phyloP scores from a whole-genome alignment of 768 basidiomycete genomes.

The Mycena maculata region DNA sequence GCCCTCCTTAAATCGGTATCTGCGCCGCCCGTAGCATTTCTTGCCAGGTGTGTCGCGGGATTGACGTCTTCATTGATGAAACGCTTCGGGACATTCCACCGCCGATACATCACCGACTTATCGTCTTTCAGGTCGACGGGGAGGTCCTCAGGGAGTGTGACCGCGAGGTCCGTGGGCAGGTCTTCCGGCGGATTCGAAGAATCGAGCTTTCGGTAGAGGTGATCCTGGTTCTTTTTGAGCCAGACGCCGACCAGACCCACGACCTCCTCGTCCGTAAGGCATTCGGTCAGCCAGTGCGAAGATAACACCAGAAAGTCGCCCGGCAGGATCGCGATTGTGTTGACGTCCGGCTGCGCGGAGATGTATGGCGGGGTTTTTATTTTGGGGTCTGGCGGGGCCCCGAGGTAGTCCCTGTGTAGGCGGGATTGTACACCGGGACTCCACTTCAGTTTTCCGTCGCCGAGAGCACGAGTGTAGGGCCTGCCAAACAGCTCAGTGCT shows the following conservation, averaged over 20 bases:
- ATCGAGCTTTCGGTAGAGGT: neutral
- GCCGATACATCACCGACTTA: constrained; percentile 40
- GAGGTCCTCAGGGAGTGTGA: constrained; percentile 19
- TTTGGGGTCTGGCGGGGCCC: constrained; percentile 42
- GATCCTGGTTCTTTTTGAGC: constrained; percentile 45
- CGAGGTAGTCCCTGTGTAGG: constrained; percentile 50
- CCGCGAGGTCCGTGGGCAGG: constrained; percentile 26
- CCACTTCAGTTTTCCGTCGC: constrained; percentile 59
- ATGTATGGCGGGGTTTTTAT: constrained; percentile 60
- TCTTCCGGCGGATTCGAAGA: constrained; percentile 18
- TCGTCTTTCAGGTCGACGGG: constrained; percentile 34
- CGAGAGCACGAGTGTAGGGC: constrained; percentile 55
- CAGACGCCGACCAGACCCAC: constrained; percentile 65
- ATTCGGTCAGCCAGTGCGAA: constrained; percentile 65
- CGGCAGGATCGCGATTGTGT: constrained; percentile 52
- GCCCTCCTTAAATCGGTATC: constrained; percentile 44
- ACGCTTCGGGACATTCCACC: constrained; percentile 44
- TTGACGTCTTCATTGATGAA: constrained; percentile 47
- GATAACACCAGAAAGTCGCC: constrained; percentile 68
- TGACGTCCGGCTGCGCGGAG: constrained; percentile 64
- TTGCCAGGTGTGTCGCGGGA: constrained; percentile 50
- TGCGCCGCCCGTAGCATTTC: constrained; percentile 55
- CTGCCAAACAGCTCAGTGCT: constrained; percentile 46
- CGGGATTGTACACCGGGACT: constrained; percentile 49
- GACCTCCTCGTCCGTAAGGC: constrained; percentile 64